Evolutionary conservation across 2,329 filamentous ascomycete genomes (phyloP), one percentile per base, ranked within the genome.

Genomic region (Chaetomiaceae sp.): DNA sequence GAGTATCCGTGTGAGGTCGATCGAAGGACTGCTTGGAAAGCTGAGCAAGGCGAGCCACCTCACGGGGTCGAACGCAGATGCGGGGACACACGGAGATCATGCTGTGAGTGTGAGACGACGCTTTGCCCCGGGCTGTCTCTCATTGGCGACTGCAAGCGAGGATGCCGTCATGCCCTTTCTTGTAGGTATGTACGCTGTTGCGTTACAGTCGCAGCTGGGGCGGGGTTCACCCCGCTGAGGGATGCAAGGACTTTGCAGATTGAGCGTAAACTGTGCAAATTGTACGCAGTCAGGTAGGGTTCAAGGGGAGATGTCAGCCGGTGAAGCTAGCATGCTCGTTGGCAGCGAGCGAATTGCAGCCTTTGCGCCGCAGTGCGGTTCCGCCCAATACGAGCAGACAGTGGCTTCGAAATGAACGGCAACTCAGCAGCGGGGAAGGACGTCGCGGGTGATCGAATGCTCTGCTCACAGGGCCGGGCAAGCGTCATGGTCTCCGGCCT

Each of bases 221-320:
- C 27, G 47, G 47, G 47, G 47, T 40, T 23, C 9, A 37, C 23
- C 47, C 38, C 47, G 25, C 36, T 40, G 17, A 25, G 14, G 37
- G 19, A 44, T 57, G 55, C 56, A 55, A 58, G 53, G 25, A 51
- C 53, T 52, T 15, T 53, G 56, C 56, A 55, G 46, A 51, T 45
- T 6, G 9, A 27, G n/a, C n/a, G n/a, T n/a, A n/a, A n/a, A n/a
- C n/a, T n/a, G n/a, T 45, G 43, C 22, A 34, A 45, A 27, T 45
- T n/a, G n/a, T n/a, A n/a, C n/a, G n/a, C 8, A 8, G 43, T 9
- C 29, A 14, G 20, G 3, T 19, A 22, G 11, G 3, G 5, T 43
- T n/a, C 6, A 43, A 42, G 5, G 4, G 20, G 22, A 14, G 25
- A 15, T 3, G 33, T 33, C 52, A 53, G 56, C 55, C 54, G 54